Evolutionary conservation across 2,329 filamentous ascomycete species (phyloP).

Genomic region (Nemania sp.): DNA sequence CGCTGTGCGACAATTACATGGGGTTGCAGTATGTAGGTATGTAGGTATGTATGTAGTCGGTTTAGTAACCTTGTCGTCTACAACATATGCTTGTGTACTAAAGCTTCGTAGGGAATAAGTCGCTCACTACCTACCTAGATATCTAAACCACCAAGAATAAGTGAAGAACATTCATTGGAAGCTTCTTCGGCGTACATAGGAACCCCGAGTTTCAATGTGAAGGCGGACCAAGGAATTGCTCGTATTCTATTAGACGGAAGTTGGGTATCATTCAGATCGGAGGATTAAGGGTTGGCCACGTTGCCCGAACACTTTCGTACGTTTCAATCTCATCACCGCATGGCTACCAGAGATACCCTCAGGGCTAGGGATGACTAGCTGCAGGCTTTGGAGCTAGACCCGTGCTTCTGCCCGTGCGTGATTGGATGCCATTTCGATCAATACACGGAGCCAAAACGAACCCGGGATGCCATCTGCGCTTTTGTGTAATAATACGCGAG

Average conservation of each 20-base stretch:
- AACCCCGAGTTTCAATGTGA: background rate
- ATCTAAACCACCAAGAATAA: background rate
- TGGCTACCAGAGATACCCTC: background rate
- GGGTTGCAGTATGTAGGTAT: background rate
- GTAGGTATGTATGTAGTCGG: no score
- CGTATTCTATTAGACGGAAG: background rate
- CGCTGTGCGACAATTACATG: background rate
- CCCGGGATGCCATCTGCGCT: background rate
- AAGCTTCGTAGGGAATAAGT: no score
- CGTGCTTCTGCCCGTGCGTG: background rate
- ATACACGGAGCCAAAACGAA: constrained; percentile 2
- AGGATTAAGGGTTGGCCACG: background rate
- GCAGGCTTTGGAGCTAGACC: background rate
- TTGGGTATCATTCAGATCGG: background rate
- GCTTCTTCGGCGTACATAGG: background rate
- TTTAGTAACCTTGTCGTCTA: background rate
- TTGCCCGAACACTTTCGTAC: background rate
- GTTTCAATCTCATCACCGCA: background rate
- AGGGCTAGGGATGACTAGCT: background rate
- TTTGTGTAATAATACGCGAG: background rate
- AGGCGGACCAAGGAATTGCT: background rate
- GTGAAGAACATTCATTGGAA: background rate
- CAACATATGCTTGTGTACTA: background rate
- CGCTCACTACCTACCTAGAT: no score
- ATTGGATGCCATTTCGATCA: background rate